phyloP scores from a whole-genome alignment of 805 yeast genomes.

The Brettanomyces naardenensis region DNA sequence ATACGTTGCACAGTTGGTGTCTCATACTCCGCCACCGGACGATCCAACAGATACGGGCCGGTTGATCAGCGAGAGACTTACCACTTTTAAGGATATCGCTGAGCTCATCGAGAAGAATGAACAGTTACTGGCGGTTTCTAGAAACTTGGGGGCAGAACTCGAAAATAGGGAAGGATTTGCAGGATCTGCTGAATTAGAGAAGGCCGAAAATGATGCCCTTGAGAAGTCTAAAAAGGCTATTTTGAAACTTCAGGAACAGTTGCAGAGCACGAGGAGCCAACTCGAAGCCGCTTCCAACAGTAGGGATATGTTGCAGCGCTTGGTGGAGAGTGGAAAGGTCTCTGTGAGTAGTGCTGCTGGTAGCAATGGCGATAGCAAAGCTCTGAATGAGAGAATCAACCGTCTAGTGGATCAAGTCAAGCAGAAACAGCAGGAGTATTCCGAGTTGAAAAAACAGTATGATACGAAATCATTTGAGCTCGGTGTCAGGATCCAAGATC shows the following conservation, averaged over 20 bases:
- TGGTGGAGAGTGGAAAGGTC: constrained; percentile 25
- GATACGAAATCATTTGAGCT: constrained; percentile 38
- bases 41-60: constrained; percentile 58
- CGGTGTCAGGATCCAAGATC: constrained; percentile 33
- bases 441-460: constrained; percentile 33
- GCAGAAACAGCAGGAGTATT: constrained; percentile 29
- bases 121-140: constrained; percentile 57
- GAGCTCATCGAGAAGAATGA: constrained; percentile 72
- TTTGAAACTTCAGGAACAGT: constrained; percentile 49
- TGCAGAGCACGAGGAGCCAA: constrained; percentile 42
- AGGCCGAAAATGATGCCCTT: constrained; percentile 19
- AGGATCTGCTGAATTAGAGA: constrained; percentile 42
- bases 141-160: constrained; percentile 64
- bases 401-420: constrained; percentile 23
- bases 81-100: constrained; percentile 55
- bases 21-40: constrained; percentile 3
- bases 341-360: constrained; percentile 2
- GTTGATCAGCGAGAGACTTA: constrained; percentile 65
- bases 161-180: constrained; percentile 60
- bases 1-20: constrained; percentile 50
- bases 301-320: constrained; percentile 51
- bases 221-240: constrained; percentile 58
- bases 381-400: constrained; percentile 18
- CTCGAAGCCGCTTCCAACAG: constrained; percentile 52
- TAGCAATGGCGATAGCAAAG: constrained; percentile 11